phyloP scores from a whole-genome alignment of 805 yeast genomes.

The Diddensiella santjacobensis region DNA sequence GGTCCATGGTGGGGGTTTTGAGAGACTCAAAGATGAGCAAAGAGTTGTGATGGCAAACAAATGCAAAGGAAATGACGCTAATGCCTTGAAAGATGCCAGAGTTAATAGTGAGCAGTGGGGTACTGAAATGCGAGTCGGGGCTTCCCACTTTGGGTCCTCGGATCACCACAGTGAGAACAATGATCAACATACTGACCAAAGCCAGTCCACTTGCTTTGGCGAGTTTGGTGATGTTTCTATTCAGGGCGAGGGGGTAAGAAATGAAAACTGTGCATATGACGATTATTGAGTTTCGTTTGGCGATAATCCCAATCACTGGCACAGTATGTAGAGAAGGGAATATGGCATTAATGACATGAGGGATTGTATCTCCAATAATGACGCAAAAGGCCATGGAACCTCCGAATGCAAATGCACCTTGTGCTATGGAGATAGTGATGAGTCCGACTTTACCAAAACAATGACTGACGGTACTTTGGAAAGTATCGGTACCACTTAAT shows the following conservation, averaged over 20 bases:
- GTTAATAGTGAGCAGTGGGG: constrained; percentile 46
- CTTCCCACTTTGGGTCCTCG: constrained; percentile 63
- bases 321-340: constrained; percentile 42
- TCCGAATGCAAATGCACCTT: constrained; percentile 88
- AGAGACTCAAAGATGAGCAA: constrained; percentile 84
- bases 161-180: constrained; percentile 66
- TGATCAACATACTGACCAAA: constrained; percentile 74
- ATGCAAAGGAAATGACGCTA: constrained; percentile 90
- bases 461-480: constrained; percentile 77
- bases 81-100: constrained; percentile 78
- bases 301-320: constrained; percentile 48
- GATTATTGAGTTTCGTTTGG: constrained; percentile 69
- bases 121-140: constrained; percentile 38
- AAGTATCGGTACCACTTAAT: constrained; percentile 68
- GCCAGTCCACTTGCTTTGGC: constrained; percentile 90
- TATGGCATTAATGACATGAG: constrained; percentile 74
- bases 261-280: constrained; percentile 63
- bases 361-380: constrained; percentile 91
- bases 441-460: constrained; percentile 78
- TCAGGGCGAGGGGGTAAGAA: constrained; percentile 78
- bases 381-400: constrained; percentile 93
- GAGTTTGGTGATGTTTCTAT: constrained; percentile 71
- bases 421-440: constrained; percentile 62
- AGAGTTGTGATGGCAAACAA: constrained; percentile 94
- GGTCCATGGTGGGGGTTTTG: constrained; percentile 65